Conservation (phyloP, 768 basidiomycete genomes). For the Pleurotus tuber-regium region DNA sequence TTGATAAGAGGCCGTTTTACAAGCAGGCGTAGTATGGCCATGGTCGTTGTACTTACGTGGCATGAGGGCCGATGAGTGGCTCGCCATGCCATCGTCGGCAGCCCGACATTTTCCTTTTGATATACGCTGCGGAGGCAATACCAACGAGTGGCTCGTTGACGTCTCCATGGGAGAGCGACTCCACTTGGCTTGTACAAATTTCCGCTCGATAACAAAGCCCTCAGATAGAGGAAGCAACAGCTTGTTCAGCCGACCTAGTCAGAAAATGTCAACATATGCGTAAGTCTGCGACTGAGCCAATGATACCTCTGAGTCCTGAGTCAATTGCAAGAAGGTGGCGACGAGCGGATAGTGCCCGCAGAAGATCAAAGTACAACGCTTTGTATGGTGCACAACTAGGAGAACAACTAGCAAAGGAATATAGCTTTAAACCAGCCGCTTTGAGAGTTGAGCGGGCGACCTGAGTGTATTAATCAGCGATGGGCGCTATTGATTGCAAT, state of each 20-base stretch:
- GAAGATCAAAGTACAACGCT: slow-evolving; percentile 45
- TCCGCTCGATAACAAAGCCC: slow-evolving; percentile 22
- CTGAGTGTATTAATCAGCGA: slow-evolving; percentile 24
- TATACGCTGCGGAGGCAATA: slow-evolving; percentile 2
- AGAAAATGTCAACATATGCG: background rate
- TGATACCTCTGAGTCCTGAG: slow-evolving; percentile 30
- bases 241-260: slow-evolving; percentile 24
- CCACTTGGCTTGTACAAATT: slow-evolving; percentile 3
- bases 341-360: slow-evolving; percentile 38
- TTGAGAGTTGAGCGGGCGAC: slow-evolving; percentile 46
- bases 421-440: slow-evolving; percentile 37
- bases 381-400: slow-evolving; percentile 38
- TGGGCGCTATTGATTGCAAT: background rate
- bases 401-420: slow-evolving; percentile 46
- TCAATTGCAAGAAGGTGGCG: slow-evolving; percentile 25
- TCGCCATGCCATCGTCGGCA: background rate
- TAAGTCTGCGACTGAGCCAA: background rate
- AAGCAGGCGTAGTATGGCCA: too few species aligned
- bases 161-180: slow-evolving; percentile 1
- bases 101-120: slow-evolving; percentile 5
- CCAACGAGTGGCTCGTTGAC: slow-evolving; percentile 1
- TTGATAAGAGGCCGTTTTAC: too few species aligned
- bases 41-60: background rate
- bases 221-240: slow-evolving; percentile 35
- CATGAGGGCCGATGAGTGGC: slow-evolving; percentile 3